Conservation (phyloP, 2,329 filamentous ascomycete genomes). For the Sclerotiophoma versabilis region DNA sequence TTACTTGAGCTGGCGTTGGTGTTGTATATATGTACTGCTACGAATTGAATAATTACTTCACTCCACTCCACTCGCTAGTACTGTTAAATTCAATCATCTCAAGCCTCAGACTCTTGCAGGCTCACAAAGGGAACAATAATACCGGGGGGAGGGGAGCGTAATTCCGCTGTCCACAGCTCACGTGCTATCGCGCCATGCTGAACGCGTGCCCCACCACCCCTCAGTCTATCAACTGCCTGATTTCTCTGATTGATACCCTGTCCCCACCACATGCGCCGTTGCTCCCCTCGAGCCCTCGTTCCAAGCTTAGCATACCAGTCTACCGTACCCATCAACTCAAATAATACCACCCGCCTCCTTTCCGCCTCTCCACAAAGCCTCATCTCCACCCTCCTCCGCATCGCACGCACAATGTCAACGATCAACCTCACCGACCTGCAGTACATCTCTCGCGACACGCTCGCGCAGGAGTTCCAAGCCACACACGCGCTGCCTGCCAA, state of each 20-base stretch:
- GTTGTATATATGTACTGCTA: slow-evolving; percentile 6
- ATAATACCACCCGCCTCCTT: background rate
- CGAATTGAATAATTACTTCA: background rate
- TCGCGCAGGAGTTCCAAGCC: slow-evolving; percentile 59
- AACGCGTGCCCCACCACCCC: slow-evolving; percentile 9
- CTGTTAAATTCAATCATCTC: background rate
- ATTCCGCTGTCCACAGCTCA: background rate
- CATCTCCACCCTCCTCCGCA: background rate
- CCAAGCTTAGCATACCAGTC: background rate
- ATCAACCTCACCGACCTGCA: slow-evolving; percentile 68
- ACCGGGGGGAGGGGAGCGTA: too few relatives aligned
- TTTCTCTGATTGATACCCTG: too few relatives aligned
- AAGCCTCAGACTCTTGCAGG: too few relatives aligned
- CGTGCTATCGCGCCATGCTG: slow-evolving; percentile 1
- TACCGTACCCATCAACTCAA: background rate
- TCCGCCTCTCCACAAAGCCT: background rate
- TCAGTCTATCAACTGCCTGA: background rate
- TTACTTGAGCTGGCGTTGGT: background rate
- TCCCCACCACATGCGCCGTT: background rate
- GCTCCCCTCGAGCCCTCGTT: background rate
- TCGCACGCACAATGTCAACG: slow-evolving; percentile 53
- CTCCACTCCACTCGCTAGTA: too few relatives aligned
- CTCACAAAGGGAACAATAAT: too few relatives aligned
- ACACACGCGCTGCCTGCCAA: slow-evolving; percentile 33
- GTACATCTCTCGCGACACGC: slow-evolving; percentile 70